These are phyloP conservation scores for Alternaria arbusti DNA, from an alignment of 2,329 filamentous ascomycete species.

Conservation along the genomic window DNA sequence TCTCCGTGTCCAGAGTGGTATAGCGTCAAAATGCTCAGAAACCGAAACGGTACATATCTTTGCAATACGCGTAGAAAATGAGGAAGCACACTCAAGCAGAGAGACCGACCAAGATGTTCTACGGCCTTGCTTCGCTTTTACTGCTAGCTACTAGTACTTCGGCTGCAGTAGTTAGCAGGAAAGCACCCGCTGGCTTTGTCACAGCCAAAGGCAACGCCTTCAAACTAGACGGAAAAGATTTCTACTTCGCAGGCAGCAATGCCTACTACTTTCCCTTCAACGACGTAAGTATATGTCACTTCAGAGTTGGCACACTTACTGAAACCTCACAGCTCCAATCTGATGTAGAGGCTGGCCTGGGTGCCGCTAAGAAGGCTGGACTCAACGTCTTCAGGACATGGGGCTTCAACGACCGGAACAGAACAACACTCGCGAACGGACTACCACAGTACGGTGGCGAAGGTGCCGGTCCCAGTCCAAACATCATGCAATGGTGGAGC, in stretches of 20 bases:
- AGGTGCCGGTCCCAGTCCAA: slow-evolving; percentile 54
- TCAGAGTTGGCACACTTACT: not conserved
- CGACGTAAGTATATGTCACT: slow-evolving; percentile 46
- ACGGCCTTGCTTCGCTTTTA: slow-evolving; percentile 9
- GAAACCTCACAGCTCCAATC: slow-evolving; percentile 50
- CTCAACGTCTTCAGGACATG: slow-evolving; percentile 63
- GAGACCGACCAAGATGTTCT: slow-evolving; percentile 4
- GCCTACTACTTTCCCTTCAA: slow-evolving; percentile 64
- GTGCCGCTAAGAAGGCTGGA: slow-evolving; percentile 56
- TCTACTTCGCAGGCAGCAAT: slow-evolving; percentile 65
- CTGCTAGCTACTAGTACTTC: slow-evolving; percentile 23
- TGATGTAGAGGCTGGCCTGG: slow-evolving; percentile 56
- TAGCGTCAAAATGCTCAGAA: slow-evolving; percentile 2
- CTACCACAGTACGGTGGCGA: slow-evolving; percentile 61
- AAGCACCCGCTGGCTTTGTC: slow-evolving; percentile 52
- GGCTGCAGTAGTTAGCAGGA: slow-evolving; percentile 14
- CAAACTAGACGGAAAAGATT: slow-evolving; percentile 61
- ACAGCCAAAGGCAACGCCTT: slow-evolving; percentile 59
- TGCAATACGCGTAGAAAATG: not conserved
- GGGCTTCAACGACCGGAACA: slow-evolving; percentile 65
- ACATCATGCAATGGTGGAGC: slow-evolving; percentile 53
- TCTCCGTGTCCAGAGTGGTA: slow-evolving; percentile 12
- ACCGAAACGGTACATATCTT: not conserved
- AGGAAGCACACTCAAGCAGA: not conserved
- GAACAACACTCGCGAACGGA: slow-evolving; percentile 52